Evolutionary conservation across 2,329 filamentous ascomycete genomes (phyloP), one percentile per base, ranked within the genome.

Genomic region (Hymenoscyphus linearis): DNA sequence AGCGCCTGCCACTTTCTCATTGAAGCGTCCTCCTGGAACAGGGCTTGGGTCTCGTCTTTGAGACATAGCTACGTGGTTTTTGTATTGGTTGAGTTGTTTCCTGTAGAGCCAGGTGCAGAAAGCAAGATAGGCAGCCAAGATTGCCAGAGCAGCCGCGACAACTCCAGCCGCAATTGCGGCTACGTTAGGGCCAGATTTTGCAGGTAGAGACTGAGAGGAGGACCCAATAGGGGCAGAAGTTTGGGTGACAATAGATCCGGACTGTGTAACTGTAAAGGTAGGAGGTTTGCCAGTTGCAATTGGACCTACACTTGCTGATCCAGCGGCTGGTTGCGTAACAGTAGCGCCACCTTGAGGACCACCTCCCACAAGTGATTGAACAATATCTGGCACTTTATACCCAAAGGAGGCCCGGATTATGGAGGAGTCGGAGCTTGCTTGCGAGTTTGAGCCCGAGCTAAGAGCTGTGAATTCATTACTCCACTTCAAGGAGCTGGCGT

Each of bases 51-150:
- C 75, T 57, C 84, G 82, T 3, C 82, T 79, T 69, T 90, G 87
- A 1, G 82, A 78, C 68, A 87, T 82, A 1, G 85, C 84, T 35
- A 89, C 82, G 70, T 91, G 88, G 36, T 82, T 78, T 74, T 87
- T 86, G 78, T 91, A 92, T 10, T 89, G 82, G 34, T 77, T 74
- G 16, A 91, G 81, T 72, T 89, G 88, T 55, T 86, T 85, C 31
- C 87, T 81, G 77, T 91, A 91, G 7, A 92, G 76, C 83, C 86
- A 91, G 18, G 83, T 81, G 74, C 86, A 89, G 77, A 88, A 90
- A 53, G 84, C 86, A 13, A 90, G 80, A 71, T 90, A 90, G 1
- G 77, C 75, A 2, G 85, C 86, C 0, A 85, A 69, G 18, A 88
- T 67, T 55, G 84, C 83, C 4, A 89, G 79, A 3, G 87, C 69